A percentile compares a stretch with the other conserved stretches of the same genome.
These are phyloP conservation scores for Candida hispaniensis DNA, from an alignment of 805 yeast genomes.

Conservation along the genomic window DNA sequence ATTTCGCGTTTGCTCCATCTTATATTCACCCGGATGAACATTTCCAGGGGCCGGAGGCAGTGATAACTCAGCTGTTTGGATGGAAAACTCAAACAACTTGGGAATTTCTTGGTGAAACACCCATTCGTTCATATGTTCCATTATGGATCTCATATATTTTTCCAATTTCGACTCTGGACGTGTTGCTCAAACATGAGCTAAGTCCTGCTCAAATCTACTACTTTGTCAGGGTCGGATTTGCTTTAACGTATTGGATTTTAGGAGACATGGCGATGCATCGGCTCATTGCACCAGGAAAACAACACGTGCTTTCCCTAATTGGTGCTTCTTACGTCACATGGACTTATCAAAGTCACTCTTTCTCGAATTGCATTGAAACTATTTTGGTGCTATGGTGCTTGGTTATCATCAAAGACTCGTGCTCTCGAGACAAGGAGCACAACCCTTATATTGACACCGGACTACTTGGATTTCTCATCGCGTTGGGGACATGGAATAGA, in stretches of 20 bases:
- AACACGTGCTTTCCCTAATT: slow-evolving; percentile 34
- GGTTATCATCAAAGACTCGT: slow-evolving; percentile 37
- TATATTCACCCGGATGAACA: slow-evolving; percentile 98
- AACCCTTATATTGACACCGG: slow-evolving; percentile 29
- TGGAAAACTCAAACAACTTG: slow-evolving; percentile 54
- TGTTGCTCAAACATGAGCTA: slow-evolving; percentile 26
- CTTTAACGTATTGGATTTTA: slow-evolving; percentile 30
- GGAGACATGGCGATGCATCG: slow-evolving; percentile 37
- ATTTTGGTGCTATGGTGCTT: slow-evolving; percentile 40
- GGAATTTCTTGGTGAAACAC: slow-evolving; percentile 56
- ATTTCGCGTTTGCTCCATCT: slow-evolving; percentile 57
- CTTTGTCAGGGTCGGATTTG: slow-evolving; percentile 41
- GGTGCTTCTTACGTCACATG: slow-evolving; percentile 58
- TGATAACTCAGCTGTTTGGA: slow-evolving; percentile 29
- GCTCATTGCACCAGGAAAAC: slow-evolving; percentile 41
- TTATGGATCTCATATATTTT: slow-evolving; percentile 53
- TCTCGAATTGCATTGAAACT: slow-evolving; percentile 75
- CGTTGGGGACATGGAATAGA: slow-evolving; percentile 74
- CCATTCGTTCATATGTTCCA: slow-evolving; percentile 65
- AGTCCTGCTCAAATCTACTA: slow-evolving; percentile 44
- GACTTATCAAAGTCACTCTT: slow-evolving; percentile 74
- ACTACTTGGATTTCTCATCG: slow-evolving; percentile 41
- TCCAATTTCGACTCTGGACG: slow-evolving; percentile 43
- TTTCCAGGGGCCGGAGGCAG: slow-evolving; percentile 76
- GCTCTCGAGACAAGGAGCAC: slow-evolving; percentile 17